Base-by-base conservation (phyloP, 2,329 filamentous ascomycete species). In the Albophoma yamanashiensis region DNA sequence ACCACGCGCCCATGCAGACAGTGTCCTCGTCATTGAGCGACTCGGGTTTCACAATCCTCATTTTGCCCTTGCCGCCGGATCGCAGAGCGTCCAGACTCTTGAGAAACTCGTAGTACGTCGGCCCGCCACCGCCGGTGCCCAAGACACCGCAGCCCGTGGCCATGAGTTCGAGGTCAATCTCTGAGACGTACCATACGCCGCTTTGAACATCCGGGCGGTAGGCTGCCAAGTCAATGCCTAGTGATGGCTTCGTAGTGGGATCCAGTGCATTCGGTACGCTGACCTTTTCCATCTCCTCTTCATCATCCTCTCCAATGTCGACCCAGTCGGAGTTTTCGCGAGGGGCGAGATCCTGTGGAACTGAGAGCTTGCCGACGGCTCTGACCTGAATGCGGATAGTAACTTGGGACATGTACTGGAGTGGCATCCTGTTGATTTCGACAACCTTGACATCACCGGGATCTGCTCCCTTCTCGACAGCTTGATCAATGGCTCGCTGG, bases 1-100 rank as follows among this genome's bases (percentile, higher is more conserved):
- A 79, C 70, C 76, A 78, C 0, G 75, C 76, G 0, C 76, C 76
- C 45, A 77, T 75, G 50, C 75, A 75, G 4, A 76, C 70, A 1
- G 70, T 64, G 11, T 74, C 76, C 14, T 71, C 66, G 38, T 79
- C 76, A 5, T 69, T 66, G 0, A 79, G 64, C 0, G 68, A 65
- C 6, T 69, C 69, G 0, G 75, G 72, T 0, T 74, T 69, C 2
- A 80, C 69, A 1, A 80, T 70, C 9, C 76, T 67, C 68, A 79
- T 76, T 57, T 70, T 69, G 56, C 72, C 65, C 53, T 65, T 52
- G 2, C 68, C 67, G 0, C 67, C 68, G 20, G 70, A 73, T n/a
- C 70, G 67, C 12, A 78, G 65, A 7, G 68, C 67, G 34, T 75
- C 67, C 22, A 79, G 63, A 14, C 73, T 70, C 62, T 79, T 76